Evolutionary conservation across 805 yeast genomes (phyloP), one percentile per base, ranked within the genome.

Genomic region (Peterozyma xylosa): DNA sequence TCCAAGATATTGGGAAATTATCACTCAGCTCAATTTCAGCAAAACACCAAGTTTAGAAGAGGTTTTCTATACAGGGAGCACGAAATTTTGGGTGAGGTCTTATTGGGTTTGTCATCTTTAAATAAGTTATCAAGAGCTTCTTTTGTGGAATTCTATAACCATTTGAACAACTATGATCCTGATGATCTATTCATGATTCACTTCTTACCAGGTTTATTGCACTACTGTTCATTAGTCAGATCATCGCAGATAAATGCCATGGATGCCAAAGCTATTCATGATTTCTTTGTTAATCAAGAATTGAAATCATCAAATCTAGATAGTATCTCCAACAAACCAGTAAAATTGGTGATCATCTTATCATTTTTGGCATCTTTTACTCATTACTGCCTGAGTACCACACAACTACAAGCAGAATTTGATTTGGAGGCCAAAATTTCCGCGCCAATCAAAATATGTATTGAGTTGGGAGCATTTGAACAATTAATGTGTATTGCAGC

Each of bases 381-480:
- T 42, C 69, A 74, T 7, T 82, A 89, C 90, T 82, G 88, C 57
- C 84, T 82, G 53, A 49, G 60, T 9, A 65, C 70, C 3, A 55
- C 65, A 2, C 42, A 56, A 5, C 66, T 83, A 47, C 66, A 70
- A 0, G 51, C 58, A 16, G 62, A 67, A 30, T 74, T 68, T 48
- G 81, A 80, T 48, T 82, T 82, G 51, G 72, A 72, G 35, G 63
- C 63, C 21, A 73, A 71, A 37, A 76, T 83, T 27, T 74, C 81
- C 48, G 68, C 67, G 30, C 86, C 86, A 45, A 72, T 83, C 65
- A 74, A 74, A 33, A 59, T 63, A 40, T 71, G 77, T 14, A 78
- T 83, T 9, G 76, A 76, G 40, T 64, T 73, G 30, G 93, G 91
- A 35, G 86, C 86, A 0, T 62, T 84, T 50, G 93, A 86, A 55